Percentiles rank a stretch among this genome's conserved stretches.
phyloP scores from a whole-genome alignment of 2,329 filamentous ascomycete species.

The Exophiala lecanii-corni region DNA sequence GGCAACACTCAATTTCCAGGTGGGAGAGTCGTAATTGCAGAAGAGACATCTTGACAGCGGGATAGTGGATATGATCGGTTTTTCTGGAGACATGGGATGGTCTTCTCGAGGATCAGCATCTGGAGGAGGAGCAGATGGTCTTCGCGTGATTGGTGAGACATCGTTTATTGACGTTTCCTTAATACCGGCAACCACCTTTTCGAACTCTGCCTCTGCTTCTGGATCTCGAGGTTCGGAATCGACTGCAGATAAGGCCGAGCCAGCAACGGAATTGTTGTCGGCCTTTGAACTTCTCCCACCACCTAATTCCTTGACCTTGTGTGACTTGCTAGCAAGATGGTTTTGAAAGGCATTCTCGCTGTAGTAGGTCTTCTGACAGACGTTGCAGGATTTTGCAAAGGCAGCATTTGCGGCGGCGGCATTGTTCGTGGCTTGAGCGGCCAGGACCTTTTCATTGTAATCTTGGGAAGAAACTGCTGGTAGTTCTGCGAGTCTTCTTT shows the following conservation, averaged over 20 bases:
- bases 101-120: slow-evolving; percentile 31
- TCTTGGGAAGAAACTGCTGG: slow-evolving; percentile 87
- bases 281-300: slow-evolving; percentile 40
- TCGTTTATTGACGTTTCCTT: slow-evolving; percentile 59
- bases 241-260: slow-evolving; percentile 64
- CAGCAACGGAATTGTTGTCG: slow-evolving; percentile 49
- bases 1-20: slow-evolving; percentile 66
- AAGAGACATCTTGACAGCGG: slow-evolving; percentile 68
- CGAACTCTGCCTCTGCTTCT: slow-evolving; percentile 53
- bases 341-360: slow-evolving; percentile 95
- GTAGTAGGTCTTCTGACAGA: slow-evolving; percentile 89
- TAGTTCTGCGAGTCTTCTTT: slow-evolving; percentile 83
- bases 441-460: slow-evolving; percentile 92
- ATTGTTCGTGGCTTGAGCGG: slow-evolving; percentile 77
- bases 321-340: slow-evolving; percentile 85
- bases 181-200: slow-evolving; percentile 71
- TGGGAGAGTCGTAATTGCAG: slow-evolving; percentile 81
- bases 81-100: slow-evolving; percentile 35
- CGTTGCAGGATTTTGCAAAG: slow-evolving; percentile 76
- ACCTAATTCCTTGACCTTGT: slow-evolving; percentile 61
- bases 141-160: slow-evolving; percentile 41
- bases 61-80: slow-evolving; percentile 28
- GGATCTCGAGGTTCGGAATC: slow-evolving; percentile 33
- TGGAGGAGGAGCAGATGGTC: slow-evolving; percentile 39
- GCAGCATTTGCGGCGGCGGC: slow-evolving; percentile 83